phyloP scores from a whole-genome alignment of 169 alveolate genomes.

The Eimeria falciformis region DNA sequence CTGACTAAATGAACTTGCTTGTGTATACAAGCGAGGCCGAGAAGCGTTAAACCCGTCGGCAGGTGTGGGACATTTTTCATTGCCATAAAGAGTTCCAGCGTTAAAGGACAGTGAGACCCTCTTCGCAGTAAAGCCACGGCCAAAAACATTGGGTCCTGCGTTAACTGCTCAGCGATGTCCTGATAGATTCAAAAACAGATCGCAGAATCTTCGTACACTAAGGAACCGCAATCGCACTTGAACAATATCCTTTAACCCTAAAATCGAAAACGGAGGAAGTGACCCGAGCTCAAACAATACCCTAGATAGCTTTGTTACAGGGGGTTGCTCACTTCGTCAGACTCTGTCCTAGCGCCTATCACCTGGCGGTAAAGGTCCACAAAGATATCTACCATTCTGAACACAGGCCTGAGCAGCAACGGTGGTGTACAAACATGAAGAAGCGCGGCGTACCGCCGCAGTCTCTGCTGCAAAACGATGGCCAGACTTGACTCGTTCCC shows the following conservation, averaged over 20 bases:
- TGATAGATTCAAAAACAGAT: neutral
- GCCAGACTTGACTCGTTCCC: slow-evolving; percentile 51
- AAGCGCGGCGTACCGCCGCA: slow-evolving; percentile 55
- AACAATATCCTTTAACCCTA: no score
- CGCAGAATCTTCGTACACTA: no score
- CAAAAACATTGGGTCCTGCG: slow-evolving; percentile 60
- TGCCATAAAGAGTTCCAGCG: slow-evolving; percentile 49
- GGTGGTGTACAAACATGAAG: slow-evolving; percentile 57
- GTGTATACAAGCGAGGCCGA: slow-evolving; percentile 66
- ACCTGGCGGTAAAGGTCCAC: slow-evolving; percentile 32
- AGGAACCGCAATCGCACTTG: no score
- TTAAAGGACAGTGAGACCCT: slow-evolving; percentile 47
- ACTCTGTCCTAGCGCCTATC: neutral
- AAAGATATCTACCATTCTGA: slow-evolving; percentile 39
- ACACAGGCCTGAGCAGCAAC: neutral
- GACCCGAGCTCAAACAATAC: no score
- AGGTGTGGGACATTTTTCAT: slow-evolving; percentile 55
- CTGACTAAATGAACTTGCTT: slow-evolving; percentile 34
- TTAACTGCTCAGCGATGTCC: slow-evolving; percentile 11
- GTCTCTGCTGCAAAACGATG: slow-evolving; percentile 14
- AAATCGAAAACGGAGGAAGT: no score
- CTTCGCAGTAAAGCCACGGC: slow-evolving; percentile 68
- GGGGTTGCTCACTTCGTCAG: neutral
- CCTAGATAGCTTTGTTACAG: no score
- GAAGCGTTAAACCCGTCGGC: slow-evolving; percentile 62